Evolutionary conservation across 192 early-diverging fungal species (phyloP).

Genomic region (Coemansia sp.): DNA sequence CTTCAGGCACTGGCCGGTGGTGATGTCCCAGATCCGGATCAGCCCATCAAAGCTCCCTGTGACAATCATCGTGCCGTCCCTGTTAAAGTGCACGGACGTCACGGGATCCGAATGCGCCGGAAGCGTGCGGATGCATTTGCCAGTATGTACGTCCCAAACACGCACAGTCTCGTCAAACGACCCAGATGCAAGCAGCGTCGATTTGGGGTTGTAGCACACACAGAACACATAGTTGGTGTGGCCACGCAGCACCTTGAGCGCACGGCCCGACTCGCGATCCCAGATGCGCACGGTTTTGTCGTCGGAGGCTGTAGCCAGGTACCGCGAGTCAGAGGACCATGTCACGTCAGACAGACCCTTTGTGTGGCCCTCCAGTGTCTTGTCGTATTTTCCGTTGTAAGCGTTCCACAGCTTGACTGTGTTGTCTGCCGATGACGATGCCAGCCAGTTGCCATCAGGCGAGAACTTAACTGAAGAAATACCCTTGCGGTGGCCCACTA

Average conservation of each 20-base stretch:
- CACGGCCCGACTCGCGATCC: constrained; percentile 71
- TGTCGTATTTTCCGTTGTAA: constrained; percentile 76
- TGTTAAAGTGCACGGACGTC: constrained; percentile 91
- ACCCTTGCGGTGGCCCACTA: constrained; percentile 92
- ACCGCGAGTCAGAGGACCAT: constrained; percentile 91
- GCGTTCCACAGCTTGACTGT: constrained; percentile 95
- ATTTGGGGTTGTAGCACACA: constrained; percentile 94
- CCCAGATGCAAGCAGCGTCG: constrained; percentile 92
- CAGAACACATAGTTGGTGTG: constrained; percentile 98
- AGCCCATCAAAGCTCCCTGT: constrained; percentile 93
- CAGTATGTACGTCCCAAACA: constrained; percentile 93
- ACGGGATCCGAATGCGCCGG: constrained; percentile 97
- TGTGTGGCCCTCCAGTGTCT: constrained; percentile 85
- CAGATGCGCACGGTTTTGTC: constrained; percentile 95
- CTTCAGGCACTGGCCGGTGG: constrained; percentile 96
- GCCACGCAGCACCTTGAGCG: constrained; percentile 78
- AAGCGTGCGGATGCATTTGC: constrained; percentile 88
- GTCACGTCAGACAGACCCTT: constrained; percentile 94
- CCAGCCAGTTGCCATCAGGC: constrained; percentile 96
- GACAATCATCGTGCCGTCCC: constrained; percentile 96
- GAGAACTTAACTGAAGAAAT: constrained; percentile 97
- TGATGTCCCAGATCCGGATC: constrained; percentile 98
- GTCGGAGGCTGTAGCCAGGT: constrained; percentile 88
- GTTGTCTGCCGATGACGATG: constrained; percentile 87
- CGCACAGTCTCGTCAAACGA: constrained; percentile 97